Evolutionary conservation across 371 early-diverging fungal species (phyloP), one percentile per base, ranked within the genome.

Genomic region (Parasitella parasitica): DNA sequence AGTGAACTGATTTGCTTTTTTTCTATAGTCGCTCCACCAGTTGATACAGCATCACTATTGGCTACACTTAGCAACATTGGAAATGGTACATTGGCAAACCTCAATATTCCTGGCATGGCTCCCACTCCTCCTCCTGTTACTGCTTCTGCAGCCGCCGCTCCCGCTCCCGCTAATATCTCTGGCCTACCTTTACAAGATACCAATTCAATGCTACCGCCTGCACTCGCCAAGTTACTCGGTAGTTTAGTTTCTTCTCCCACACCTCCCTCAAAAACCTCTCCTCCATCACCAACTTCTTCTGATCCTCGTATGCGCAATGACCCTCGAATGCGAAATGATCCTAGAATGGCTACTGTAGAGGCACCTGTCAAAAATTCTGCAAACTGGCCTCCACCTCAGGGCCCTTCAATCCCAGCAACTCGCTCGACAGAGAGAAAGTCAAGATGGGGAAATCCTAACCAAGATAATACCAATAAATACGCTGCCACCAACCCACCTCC

Each of bases 211-310:
- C 52, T 77, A 16, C 77, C 77, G 20, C 77, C 77, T 28, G 74
- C 72, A 12, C 48, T 77, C n/a, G 77, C 72, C 26, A 66, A 63
- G 37, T 43, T 77, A 18, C 43, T 77, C 18, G 74, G 74, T n/a
- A 70, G 72, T 7, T 24, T 73, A 5, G 72, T 67, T 0, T 57
- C 69, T 20, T 54, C 59, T 16, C 58, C 69, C 16, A 2, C 54
- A 11, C 15, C 54, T 15, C 6, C 63, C 11, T 6, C 64, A 18
- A 26, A 63, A 28, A 55, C 64, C 9, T 26, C 50, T 32, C 28
- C 52, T 24, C 41, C 59, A 1, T 65, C 61, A 12, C 24, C 68
- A 16, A 41, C 43, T 13, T 54, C 53, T 28, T 7, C 53, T 22
- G 38, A 57, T 30, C 57, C 64, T 41, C 60, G 50, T 37, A 26